Evolutionary conservation across 805 yeast genomes (phyloP).

Genomic region (Myxozyma neglecta): DNA sequence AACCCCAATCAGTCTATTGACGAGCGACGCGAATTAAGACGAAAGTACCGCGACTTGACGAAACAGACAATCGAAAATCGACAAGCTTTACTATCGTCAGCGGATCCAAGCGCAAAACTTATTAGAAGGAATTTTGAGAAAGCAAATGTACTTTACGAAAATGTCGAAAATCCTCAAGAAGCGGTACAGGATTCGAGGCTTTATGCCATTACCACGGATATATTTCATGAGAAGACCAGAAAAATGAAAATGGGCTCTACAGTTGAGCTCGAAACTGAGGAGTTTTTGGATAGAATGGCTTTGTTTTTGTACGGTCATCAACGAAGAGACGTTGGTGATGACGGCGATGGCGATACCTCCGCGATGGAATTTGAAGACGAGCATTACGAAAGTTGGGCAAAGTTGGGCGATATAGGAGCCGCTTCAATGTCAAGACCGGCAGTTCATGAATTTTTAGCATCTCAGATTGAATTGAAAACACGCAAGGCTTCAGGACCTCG

Average conservation of each 20-base stretch:
- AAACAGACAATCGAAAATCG: constrained; percentile 15
- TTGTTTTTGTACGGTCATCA: constrained; percentile 11
- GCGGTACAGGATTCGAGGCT: constrained; percentile 29
- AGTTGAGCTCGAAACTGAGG: constrained; percentile 29
- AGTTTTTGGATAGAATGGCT: constrained; percentile 11
- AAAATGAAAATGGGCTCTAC: constrained; percentile 21
- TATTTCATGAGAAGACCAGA: constrained; percentile 18
- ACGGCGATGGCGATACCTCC: constrained; percentile 5
- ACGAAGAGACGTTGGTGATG: not conserved
- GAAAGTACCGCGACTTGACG: constrained; percentile 18
- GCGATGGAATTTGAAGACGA: constrained; percentile 13
- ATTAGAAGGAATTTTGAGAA: constrained; percentile 5
- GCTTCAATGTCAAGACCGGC: constrained; percentile 12
- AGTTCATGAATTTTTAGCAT: constrained; percentile 19
- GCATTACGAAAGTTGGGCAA: constrained; percentile 18
- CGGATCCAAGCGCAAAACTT: constrained; percentile 6
- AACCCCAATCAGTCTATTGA: constrained; percentile 20
- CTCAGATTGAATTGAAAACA: constrained; percentile 8
- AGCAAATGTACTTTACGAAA: constrained; percentile 20
- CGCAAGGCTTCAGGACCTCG: constrained; percentile 5
- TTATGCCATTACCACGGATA: constrained; percentile 21
- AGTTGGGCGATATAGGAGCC: constrained; percentile 21
- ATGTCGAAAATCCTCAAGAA: constrained; percentile 26
- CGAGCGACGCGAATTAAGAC: constrained; percentile 20
- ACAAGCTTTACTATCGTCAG: constrained; percentile 6